Evolutionary conservation across 805 yeast species (phyloP).

Genomic region (Starmerella powellii): DNA sequence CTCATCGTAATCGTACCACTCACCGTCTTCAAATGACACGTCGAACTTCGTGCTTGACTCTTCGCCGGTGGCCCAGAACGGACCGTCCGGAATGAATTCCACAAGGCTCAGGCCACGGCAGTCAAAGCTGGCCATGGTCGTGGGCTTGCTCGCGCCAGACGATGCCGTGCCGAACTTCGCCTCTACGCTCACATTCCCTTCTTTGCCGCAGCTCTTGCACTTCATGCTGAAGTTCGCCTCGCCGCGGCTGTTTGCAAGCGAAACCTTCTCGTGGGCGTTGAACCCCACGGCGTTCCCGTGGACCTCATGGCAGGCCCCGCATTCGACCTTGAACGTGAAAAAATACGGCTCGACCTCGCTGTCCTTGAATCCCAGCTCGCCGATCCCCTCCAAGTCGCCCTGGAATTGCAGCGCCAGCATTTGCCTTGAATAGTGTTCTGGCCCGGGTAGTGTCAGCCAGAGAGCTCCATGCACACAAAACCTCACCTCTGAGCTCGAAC

Average conservation of each 20-base stretch:
- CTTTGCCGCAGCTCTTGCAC: constrained; percentile 51
- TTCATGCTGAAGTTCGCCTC: constrained; percentile 72
- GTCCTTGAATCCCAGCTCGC: constrained; percentile 49
- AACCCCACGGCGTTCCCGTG: constrained; percentile 63
- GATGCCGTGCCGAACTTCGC: constrained; percentile 26
- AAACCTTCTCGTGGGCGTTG: constrained; percentile 41
- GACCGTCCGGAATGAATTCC: constrained; percentile 47
- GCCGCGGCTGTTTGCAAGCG: constrained; percentile 58
- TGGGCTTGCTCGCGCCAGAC: constrained; percentile 32
- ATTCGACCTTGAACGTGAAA: constrained; percentile 59
- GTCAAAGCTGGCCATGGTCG: constrained; percentile 55
- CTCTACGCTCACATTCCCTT: constrained; percentile 27
- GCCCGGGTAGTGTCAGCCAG: background rate
- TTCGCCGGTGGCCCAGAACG: constrained; percentile 33
- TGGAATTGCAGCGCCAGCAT: constrained; percentile 29
- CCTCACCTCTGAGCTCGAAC: too few relatives aligned
- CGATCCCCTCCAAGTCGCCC: constrained; percentile 45
- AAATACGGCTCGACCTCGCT: constrained; percentile 50
- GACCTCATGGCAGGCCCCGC: constrained; percentile 66
- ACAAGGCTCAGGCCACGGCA: constrained; percentile 71
- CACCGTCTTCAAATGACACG: constrained; percentile 66
- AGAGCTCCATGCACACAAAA: background rate
- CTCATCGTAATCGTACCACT: constrained; percentile 95
- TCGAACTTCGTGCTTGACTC: constrained; percentile 42
- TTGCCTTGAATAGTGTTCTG: background rate